Percentiles rank a stretch among this genome's conserved stretches.
Conservation (phyloP, 2,329 filamentous ascomycete species). For the Epicoccum nigrum region DNA sequence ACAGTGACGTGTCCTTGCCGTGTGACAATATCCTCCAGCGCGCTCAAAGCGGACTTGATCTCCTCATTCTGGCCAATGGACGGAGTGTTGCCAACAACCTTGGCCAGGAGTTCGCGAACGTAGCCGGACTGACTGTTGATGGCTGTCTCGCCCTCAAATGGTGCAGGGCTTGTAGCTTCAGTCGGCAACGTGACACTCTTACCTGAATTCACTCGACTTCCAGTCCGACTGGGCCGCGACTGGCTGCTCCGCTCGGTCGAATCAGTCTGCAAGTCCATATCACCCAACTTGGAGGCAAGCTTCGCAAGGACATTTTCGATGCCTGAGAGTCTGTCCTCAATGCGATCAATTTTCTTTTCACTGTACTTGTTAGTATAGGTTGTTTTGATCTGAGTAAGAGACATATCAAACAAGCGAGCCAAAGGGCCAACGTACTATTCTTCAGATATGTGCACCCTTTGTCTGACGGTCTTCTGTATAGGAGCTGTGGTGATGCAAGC, state of each 20-base stretch:
- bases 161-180: conserved; percentile 31
- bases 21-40: conserved; percentile 42
- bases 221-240: conserved; percentile 29
- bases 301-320: conserved; percentile 54
- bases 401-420: neutral
- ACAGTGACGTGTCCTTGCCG: conserved; percentile 29
- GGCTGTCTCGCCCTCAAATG: conserved; percentile 59
- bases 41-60: conserved; percentile 40
- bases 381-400: no score
- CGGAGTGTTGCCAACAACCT: conserved; percentile 46
- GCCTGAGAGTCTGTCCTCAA: conserved; percentile 57
- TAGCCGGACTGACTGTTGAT: conserved; percentile 57
- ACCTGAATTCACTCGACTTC: conserved; percentile 16
- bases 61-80: conserved; percentile 44
- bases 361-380: conserved; percentile 34
- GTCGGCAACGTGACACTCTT: conserved; percentile 30
- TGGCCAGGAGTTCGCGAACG: conserved; percentile 52
- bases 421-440: conserved; percentile 41
- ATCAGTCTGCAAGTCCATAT: conserved; percentile 33
- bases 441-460: conserved; percentile 46
- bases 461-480: conserved; percentile 38
- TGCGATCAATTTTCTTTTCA: conserved; percentile 60
- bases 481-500: conserved; percentile 43
- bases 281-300: conserved; percentile 40
- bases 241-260: conserved; percentile 32